phyloP scores from a whole-genome alignment of 2,329 filamentous ascomycete genomes.

The Colletotrichum phormii region DNA sequence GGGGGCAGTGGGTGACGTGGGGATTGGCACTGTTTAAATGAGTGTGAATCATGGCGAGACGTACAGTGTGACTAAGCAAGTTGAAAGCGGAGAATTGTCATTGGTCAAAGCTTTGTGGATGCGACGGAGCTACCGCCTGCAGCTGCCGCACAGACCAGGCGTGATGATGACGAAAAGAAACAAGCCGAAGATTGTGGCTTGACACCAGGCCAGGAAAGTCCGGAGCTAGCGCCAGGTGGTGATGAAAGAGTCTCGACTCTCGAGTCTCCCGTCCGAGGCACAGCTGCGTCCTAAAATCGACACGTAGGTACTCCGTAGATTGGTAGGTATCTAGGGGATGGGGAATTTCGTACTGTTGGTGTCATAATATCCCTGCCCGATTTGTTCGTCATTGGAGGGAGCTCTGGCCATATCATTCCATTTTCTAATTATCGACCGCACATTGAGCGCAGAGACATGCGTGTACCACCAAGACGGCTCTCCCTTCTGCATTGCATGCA shows the following conservation, averaged over 20 bases:
- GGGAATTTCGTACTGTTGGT: neutral
- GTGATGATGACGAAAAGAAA: constrained; percentile 32
- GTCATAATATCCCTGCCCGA: neutral
- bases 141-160: constrained; percentile 29
- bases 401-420: neutral
- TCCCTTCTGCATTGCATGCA: neutral
- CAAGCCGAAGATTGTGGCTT: constrained; percentile 28
- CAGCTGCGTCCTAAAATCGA: neutral
- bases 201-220: constrained; percentile 23
- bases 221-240: constrained; percentile 31
- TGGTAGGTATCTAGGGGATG: neutral
- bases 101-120: constrained; percentile 25
- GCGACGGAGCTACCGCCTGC: constrained; percentile 4
- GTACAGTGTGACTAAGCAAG: neutral
- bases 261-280: neutral
- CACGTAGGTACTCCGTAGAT: too few relatives aligned
- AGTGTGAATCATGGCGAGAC: too few relatives aligned
- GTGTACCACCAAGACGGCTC: neutral
- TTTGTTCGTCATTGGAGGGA: neutral
- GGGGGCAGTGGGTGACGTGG: neutral
- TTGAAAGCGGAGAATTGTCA: neutral
- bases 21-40: neutral
- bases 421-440: neutral
- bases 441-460: neutral
- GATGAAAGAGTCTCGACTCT: constrained; percentile 18